Conservation (phyloP, 441 rosid genomes). For the Melastoma candidum region DNA sequence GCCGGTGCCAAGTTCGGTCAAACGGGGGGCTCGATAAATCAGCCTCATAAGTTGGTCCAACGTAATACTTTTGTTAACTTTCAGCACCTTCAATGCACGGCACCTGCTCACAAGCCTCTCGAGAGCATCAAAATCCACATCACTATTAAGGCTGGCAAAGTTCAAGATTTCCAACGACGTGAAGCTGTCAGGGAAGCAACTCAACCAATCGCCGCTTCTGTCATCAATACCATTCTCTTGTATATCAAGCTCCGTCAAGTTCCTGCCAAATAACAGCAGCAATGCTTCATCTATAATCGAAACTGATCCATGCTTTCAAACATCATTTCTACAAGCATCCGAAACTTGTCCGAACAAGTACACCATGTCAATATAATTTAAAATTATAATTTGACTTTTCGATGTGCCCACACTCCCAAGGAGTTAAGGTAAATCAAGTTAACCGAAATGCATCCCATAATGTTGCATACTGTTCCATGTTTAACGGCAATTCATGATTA, state of each 20-base stretch:
- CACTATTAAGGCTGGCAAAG: conserved; percentile 44
- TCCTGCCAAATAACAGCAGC: conserved; percentile 27
- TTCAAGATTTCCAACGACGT: conserved; percentile 52
- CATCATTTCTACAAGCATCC: no score
- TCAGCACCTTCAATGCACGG: conserved; percentile 44
- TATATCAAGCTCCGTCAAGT: conserved; percentile 57
- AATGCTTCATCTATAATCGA: no score
- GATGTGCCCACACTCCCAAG: no score
- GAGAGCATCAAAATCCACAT: conserved; percentile 50
- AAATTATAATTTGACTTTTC: no score
- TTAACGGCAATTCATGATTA: no score
- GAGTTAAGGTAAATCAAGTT: no score
- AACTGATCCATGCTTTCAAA: no score
- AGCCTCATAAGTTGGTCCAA: conserved; percentile 47
- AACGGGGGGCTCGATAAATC: conserved; percentile 34
- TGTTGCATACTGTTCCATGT: no score
- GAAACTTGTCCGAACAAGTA: no score
- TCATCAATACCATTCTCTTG: conserved; percentile 62
- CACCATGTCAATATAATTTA: no score
- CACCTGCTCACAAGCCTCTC: conserved; percentile 52
- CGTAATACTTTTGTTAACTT: conserved; percentile 40
- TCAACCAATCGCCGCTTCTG: conserved; percentile 49
- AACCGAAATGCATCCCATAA: no score
- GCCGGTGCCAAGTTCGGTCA: conserved; percentile 60
- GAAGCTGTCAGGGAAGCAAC: conserved; percentile 57